These are phyloP conservation scores for Phialocephala sp. DNA, from an alignment of 2,329 filamentous ascomycete genomes.

Conservation along the genomic window DNA sequence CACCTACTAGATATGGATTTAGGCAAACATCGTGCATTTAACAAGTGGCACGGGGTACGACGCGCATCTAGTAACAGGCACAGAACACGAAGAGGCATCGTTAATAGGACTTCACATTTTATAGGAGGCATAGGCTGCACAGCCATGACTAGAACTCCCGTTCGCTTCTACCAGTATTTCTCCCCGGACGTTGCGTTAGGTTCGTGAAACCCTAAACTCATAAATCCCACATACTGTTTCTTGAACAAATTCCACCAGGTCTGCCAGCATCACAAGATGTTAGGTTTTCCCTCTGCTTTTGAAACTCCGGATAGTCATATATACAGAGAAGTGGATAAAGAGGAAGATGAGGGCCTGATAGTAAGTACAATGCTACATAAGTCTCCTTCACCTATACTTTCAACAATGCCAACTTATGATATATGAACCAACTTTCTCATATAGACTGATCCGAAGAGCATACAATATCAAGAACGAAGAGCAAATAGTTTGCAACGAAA, in stretches of 20 bases:
- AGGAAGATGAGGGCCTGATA: background rate
- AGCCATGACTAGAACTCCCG: background rate
- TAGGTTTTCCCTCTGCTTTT: background rate
- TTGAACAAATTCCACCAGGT: background rate
- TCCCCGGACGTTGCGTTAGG: background rate
- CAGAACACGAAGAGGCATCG: background rate
- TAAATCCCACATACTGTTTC: background rate
- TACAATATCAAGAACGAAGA: background rate
- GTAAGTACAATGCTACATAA: background rate
- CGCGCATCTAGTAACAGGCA: background rate
- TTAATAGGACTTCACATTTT: background rate
- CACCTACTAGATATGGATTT: background rate
- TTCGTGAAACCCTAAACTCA: no score
- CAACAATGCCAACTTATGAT: background rate
- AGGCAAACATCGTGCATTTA: background rate
- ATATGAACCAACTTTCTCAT: background rate
- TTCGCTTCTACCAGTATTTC: background rate
- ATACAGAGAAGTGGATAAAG: background rate
- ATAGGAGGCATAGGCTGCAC: background rate
- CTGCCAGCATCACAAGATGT: background rate
- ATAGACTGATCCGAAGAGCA: background rate
- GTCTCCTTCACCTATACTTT: background rate
- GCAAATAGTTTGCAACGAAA: background rate
- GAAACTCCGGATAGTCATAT: background rate
- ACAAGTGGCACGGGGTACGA: background rate